Evolutionary conservation across 176 grass and related monocot species (phyloP).

Genomic region (Musa beccarii): DNA sequence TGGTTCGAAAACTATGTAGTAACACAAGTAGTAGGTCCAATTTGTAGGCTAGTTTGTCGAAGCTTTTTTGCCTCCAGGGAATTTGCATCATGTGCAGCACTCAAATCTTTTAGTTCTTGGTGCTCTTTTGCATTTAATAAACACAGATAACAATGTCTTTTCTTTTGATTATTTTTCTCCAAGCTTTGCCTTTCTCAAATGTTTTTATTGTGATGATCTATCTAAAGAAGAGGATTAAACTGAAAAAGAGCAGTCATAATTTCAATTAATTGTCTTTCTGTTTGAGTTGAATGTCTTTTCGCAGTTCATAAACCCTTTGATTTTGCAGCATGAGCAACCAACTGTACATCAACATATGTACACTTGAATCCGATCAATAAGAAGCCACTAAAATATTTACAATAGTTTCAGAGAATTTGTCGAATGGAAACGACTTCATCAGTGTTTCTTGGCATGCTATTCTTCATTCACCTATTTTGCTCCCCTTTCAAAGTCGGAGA

Average conservation of each 20-base stretch:
- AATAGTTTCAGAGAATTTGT: too few species aligned
- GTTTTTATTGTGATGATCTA: not conserved
- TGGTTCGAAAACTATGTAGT: not conserved
- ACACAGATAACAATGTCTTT: not conserved
- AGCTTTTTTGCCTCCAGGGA: slow-evolving; percentile 33
- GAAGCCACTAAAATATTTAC: too few species aligned
- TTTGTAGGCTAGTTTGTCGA: slow-evolving; percentile 47
- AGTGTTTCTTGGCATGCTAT: not conserved
- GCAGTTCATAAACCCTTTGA: too few species aligned
- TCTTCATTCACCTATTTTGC: not conserved
- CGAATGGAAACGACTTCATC: too few species aligned
- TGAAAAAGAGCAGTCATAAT: not conserved
- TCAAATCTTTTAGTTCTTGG: slow-evolving; percentile 2
- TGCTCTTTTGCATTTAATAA: slow-evolving; percentile 13
- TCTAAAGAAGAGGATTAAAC: not conserved
- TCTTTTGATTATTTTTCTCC: not conserved
- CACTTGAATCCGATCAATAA: too few species aligned
- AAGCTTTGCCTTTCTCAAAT: not conserved
- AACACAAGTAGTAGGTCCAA: slow-evolving; percentile 1
- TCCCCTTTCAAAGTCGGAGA: not conserved
- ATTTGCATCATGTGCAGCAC: slow-evolving; percentile 64
- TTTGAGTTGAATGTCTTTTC: too few species aligned
- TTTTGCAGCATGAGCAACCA: too few species aligned
- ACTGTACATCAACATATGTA: too few species aligned
- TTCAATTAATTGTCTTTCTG: not conserved